Base-by-base conservation (phyloP, 768 basidiomycete species). In the Amanita muscaria region DNA sequence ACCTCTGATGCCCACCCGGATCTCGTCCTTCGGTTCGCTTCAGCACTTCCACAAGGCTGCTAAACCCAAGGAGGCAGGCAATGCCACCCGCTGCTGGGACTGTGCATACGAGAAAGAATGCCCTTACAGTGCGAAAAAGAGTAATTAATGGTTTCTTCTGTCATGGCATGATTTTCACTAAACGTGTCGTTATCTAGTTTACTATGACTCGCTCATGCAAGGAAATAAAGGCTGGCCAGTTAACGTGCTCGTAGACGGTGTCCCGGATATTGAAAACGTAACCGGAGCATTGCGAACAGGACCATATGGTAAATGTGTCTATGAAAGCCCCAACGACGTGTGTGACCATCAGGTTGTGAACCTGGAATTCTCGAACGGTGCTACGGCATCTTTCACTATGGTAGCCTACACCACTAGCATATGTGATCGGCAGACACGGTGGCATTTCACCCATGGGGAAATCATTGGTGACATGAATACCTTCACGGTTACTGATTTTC, bases 271-370 rank as follows among this genome's bases (percentile, higher is more conserved):
- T 36, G 90, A 93, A 64, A 91, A 83, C 58, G 67, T 93, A 47
- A 80, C 78, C 0, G 72, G 73, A 2, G 88, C 85, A 0, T 65
- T 93, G n/a, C 70, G 65, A 37, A 66, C 62, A 3, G 80, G 83
- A 2, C 79, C 82, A 14, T 91, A 90, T 48, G 90, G 90, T 0
- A 63, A 68, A 45, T 93, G 90, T 55, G 88, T 89, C 5, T 93
- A 93, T 59, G 88, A 90, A 57, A 73, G 77, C 42, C 67, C 73
- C 34, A 93, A 93, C 57, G 83, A 92, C 56, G 88, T 93, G 37
- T 88, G 84, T 54, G 89, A 93, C 62, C 80, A 93, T 52, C 89
- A 92, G 63, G 83, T 92, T 36, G 90, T 93, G 50, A 92, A 90
- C 58, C 62, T 93, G 45, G 85, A 91, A 55, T 93, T 88, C 59